These are phyloP conservation scores for Plectosphaerella cucumerina DNA, from an alignment of 2,329 filamentous ascomycete species.

Conservation along the genomic window DNA sequence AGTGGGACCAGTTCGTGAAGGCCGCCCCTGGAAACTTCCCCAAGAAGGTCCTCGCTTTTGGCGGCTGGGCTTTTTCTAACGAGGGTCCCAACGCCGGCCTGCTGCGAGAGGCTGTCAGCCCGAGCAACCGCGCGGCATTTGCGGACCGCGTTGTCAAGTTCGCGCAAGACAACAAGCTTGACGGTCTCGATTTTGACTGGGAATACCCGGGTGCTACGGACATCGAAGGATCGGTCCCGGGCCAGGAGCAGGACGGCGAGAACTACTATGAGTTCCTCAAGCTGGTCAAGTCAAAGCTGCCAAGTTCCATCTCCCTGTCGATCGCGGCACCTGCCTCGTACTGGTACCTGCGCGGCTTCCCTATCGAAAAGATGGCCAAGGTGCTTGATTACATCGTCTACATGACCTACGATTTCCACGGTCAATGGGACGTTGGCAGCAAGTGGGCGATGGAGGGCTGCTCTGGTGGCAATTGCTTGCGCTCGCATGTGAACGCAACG, in stretches of 20 bases:
- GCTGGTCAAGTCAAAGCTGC: slow-evolving; percentile 2
- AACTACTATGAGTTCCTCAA: slow-evolving; percentile 19
- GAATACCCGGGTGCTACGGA: slow-evolving; percentile 32
- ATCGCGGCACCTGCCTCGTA: slow-evolving; percentile 33
- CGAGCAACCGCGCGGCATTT: slow-evolving; percentile 1
- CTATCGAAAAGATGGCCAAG: slow-evolving; percentile 24
- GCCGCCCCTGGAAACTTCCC: slow-evolving; percentile 4
- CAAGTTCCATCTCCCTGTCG: slow-evolving; percentile 17
- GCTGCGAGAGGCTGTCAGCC: neutral
- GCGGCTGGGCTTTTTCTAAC: slow-evolving; percentile 9
- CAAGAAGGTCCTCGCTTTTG: slow-evolving; percentile 8
- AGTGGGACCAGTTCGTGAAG: slow-evolving; percentile 5
- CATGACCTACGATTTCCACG: slow-evolving; percentile 30
- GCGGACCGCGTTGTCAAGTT: neutral
- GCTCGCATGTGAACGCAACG: slow-evolving; percentile 1
- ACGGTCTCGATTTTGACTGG: slow-evolving; percentile 39
- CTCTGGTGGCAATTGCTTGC: neutral
- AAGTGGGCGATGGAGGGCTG: slow-evolving; percentile 9
- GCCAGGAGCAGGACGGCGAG: slow-evolving; percentile 15
- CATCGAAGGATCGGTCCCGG: slow-evolving; percentile 15
- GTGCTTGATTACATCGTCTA: slow-evolving; percentile 28
- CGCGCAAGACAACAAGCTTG: neutral
- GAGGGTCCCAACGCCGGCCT: neutral
- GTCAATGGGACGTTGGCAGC: slow-evolving; percentile 17
- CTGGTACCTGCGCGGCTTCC: slow-evolving; percentile 32